Evolutionary conservation across 305 asterid genomes (phyloP), one percentile per base, ranked within the genome.

Genomic region (Fraxinus greggii): DNA sequence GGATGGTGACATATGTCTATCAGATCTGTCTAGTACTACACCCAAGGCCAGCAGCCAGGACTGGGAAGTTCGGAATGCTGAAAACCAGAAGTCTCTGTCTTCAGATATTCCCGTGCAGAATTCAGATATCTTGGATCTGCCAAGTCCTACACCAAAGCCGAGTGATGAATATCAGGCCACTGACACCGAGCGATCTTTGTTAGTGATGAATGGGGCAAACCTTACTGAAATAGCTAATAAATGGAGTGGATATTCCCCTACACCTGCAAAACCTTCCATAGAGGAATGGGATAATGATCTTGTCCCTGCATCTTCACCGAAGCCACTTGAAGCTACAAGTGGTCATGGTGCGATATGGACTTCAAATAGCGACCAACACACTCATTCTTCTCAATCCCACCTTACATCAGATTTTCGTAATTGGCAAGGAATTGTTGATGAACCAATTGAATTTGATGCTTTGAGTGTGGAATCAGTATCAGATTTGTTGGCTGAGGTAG

Each of bases 401-500:
- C 89, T 86, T 31, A 72, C 83, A 48, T 54, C 88, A 56, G 86
- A 82, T 83, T 56, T 81, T 24, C 82, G 93, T 21, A 86, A 79
- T 56, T 93, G 97, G 97, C 92, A 86, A 73, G 79, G 88, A 17
- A 84, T 83, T 54, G 79, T 91, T 79, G 82, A 84, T 19, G 97
- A 88, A 84, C 91, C 92, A 12, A 92, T 93, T 51, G 98, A 91
- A 83, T 89, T 93, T 29, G 91, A 86, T 45, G 90, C 93, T 75
- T 79, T 93, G 81, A 94, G 92, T 31, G 98, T 92, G 88, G 97
- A 93, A 70, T 91, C 94, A 0, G 92, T 93, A 8, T 93, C 98
- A 0, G 98, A 91, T 85, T 88, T 93, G 77, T 67, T 93, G 70
- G 98, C 95, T 19, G 98, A 93, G 89, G 98, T 91, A 5, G 99